These are phyloP conservation scores for Tolypocladium amazonense DNA, from an alignment of 2,329 filamentous ascomycete genomes.

Conservation along the genomic window DNA sequence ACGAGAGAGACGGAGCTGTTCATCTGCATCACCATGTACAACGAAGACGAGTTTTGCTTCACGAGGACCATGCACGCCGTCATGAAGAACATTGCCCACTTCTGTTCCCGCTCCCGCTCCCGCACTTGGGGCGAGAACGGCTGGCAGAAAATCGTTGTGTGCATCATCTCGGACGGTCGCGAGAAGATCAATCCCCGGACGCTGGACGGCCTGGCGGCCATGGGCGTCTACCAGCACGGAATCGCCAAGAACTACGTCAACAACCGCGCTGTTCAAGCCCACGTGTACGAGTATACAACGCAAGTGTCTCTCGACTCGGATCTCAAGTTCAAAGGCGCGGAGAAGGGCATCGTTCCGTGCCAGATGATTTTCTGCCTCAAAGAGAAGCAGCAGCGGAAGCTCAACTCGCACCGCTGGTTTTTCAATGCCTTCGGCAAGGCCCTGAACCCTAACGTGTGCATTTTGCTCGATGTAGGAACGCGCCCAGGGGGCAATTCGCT, in stretches of 20 bases:
- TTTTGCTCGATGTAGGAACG: slow-evolving; percentile 91
- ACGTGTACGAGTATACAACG: slow-evolving; percentile 98
- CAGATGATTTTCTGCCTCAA: slow-evolving; percentile 99
- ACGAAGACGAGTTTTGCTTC: slow-evolving; percentile 94
- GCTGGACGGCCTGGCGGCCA: slow-evolving; percentile 85
- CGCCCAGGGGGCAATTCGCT: slow-evolving; percentile 79
- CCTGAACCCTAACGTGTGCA: slow-evolving; percentile 91
- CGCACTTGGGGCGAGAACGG: slow-evolving; percentile 94
- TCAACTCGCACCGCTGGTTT: slow-evolving; percentile 98
- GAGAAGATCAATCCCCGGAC: slow-evolving; percentile 85
- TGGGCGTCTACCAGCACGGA: slow-evolving; percentile 96
- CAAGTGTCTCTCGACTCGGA: slow-evolving; percentile 94
- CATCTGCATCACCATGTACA: slow-evolving; percentile 98
- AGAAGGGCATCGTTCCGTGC: slow-evolving; percentile 96
- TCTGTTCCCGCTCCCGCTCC: slow-evolving; percentile 85
- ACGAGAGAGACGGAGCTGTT: slow-evolving; percentile 87
- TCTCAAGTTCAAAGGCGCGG: slow-evolving; percentile 96
- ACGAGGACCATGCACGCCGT: slow-evolving; percentile 97
- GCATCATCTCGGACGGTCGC: slow-evolving; percentile 89
- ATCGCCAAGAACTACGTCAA: slow-evolving; percentile 99
- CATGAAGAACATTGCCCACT: slow-evolving; percentile 96
- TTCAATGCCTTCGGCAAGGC: slow-evolving; percentile 96
- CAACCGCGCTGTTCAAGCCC: slow-evolving; percentile 85
- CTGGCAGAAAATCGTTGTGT: slow-evolving; percentile 99
- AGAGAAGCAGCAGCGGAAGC: slow-evolving; percentile 93